Evolutionary conservation across 2,329 filamentous ascomycete species (phyloP), one percentile per base, ranked within the genome.

Genomic region (Fusarium equiseti): DNA sequence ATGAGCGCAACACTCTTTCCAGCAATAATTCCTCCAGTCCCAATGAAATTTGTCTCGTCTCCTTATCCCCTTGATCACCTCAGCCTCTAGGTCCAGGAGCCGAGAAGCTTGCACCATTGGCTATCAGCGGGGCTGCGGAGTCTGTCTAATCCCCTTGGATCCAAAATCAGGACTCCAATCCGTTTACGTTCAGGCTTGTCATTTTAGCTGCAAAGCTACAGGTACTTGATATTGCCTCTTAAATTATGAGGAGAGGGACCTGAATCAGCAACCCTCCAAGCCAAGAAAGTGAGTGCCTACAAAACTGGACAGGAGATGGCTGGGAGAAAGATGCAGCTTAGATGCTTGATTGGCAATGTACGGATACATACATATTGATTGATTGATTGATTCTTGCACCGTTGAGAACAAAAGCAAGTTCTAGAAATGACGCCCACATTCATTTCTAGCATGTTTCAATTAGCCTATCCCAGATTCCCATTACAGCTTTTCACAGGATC

Each of bases 131-230:
- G 71, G 71, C 65, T 49, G 56, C 62, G 71, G 71, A 62, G 65
- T 38, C 58, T 45, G 27, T 61, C 64, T 61, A 71, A 61, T 67
- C 50, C 68, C 66, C 55, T 63, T 71, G 58, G 53, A 45, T 44
- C 70, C 70, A 51, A 64, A 71, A 57, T 50, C 66, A 58, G 59
- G 56, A 66, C 58, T 63, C 52, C 62, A 70, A 49, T 60, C 64
- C 65, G 57, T 69, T 66, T 66, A 58, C 45, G 66, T 69, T 38
- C 66, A 70, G 50, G 65, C 66, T 66, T 58, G 42, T 44, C 56
- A 72, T 66, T 46, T 70, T 72, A 72, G 69, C 40, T 70, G 61
- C 54, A 67, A 70, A 66, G 62, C 69, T 72, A 72, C 62, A 67
- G 61, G 50, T 38, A 51, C 32, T 66, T 68, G 45, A 71, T 64